phyloP scores from a whole-genome alignment of 192 early-diverging fungal genomes.

The Coemansia nantahalensis region DNA sequence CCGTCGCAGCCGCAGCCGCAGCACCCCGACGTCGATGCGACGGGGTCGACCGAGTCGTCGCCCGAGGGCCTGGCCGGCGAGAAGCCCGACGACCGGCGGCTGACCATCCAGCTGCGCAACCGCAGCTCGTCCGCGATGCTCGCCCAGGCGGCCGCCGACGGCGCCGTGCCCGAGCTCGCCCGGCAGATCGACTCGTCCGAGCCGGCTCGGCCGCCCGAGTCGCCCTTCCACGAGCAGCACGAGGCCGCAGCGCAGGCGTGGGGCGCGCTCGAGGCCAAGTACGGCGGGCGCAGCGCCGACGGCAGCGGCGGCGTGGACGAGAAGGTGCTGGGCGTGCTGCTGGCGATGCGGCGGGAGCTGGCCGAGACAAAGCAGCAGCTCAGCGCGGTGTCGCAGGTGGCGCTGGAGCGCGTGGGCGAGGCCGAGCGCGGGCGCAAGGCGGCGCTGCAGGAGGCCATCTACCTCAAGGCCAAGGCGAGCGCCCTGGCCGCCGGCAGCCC shows the following conservation, averaged over 20 bases:
- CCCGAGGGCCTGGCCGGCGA: background rate
- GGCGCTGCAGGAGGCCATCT: constrained; percentile 56
- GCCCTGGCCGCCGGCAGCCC: constrained; percentile 34
- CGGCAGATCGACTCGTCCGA: too few species aligned
- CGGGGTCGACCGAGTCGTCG: too few species aligned
- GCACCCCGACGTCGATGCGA: background rate
- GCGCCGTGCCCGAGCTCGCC: background rate
- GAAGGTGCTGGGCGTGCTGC: constrained; percentile 33
- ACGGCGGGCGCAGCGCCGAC: constrained; percentile 21
- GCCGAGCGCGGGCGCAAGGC: constrained; percentile 52
- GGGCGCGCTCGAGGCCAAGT: constrained; percentile 26
- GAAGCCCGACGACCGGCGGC: constrained; percentile 34
- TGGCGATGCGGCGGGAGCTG: constrained; percentile 47
- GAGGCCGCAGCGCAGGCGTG: constrained; percentile 21
- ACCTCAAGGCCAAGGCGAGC: constrained; percentile 50
- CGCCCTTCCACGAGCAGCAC: constrained; percentile 20
- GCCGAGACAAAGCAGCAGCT: constrained; percentile 50
- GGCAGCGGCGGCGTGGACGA: constrained; percentile 1
- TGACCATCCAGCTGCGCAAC: constrained; percentile 56
- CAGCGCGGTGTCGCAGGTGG: constrained; percentile 41
- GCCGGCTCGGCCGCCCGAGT: too few species aligned
- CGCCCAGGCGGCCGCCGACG: background rate
- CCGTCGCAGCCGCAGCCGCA: constrained; percentile 4
- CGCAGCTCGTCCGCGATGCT: constrained; percentile 11
- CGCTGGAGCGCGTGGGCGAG: constrained; percentile 50